These are phyloP conservation scores for Suaeda aralocaspica DNA, from an alignment of 148 eudicot genomes.

Conservation along the genomic window DNA sequence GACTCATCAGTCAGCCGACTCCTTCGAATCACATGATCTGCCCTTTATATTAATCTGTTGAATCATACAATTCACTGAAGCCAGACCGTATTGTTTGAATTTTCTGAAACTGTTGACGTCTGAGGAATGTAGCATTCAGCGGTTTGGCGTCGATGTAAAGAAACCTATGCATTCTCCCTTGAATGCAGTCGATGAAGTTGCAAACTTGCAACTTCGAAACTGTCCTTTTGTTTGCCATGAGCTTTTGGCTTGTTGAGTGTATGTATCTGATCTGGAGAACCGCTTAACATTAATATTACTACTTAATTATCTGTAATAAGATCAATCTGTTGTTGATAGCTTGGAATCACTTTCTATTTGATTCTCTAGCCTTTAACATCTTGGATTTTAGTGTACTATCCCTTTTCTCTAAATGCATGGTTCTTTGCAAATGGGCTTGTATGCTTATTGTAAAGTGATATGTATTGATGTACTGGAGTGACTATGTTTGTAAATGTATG, in stretches of 20 bases:
- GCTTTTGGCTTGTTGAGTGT: background rate
- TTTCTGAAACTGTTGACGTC: background rate
- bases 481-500: too few species aligned
- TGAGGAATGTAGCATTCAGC: background rate
- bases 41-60: background rate
- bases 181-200: background rate
- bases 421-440: background rate
- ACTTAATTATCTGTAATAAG: background rate
- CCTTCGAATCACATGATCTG: conserved; percentile 52
- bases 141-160: background rate
- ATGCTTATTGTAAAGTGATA: background rate
- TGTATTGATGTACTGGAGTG: too few species aligned
- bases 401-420: background rate
- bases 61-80: conserved; percentile 6
- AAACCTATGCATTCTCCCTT: background rate
- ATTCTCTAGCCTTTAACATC: background rate
- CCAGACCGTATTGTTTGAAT: background rate
- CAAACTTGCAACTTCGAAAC: too few species aligned
- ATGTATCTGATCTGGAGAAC: background rate
- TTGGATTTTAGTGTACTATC: background rate
- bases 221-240: background rate
- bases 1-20: conserved; percentile 61
- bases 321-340: background rate
- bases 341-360: background rate
- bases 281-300: background rate